phyloP scores from a whole-genome alignment of 1,284 basidiomycete genomes.

The Ganoderma meredithae region DNA sequence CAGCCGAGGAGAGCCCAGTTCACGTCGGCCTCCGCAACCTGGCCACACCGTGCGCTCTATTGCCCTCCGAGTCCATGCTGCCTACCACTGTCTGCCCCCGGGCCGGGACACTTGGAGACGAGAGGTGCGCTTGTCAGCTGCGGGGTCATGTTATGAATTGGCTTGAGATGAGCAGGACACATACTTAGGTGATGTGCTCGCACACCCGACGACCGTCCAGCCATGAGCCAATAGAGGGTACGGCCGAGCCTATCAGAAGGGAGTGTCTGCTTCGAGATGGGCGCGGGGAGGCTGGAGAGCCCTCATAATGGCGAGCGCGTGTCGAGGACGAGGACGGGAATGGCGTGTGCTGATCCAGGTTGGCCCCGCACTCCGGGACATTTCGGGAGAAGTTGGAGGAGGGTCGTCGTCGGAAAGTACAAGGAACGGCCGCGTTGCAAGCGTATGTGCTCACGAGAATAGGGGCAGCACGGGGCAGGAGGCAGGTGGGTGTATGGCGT shows the following conservation, averaged over 20 bases:
- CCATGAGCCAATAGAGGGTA: conserved; percentile 24
- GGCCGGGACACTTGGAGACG: neutral
- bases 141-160: neutral
- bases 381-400: conserved; percentile 25
- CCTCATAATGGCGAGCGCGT: conserved; percentile 11
- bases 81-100: neutral
- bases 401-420: conserved; percentile 6
- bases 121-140: neutral
- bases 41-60: neutral
- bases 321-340: conserved; percentile 11
- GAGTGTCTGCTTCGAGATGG: conserved; percentile 11
- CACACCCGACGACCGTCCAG: conserved; percentile 30
- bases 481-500: conserved; percentile 4
- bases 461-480: neutral
- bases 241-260: conserved; percentile 21
- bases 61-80: neutral
- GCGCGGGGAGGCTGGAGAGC: conserved; percentile 21
- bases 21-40: neutral
- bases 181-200: conserved; percentile 25
- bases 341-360: conserved; percentile 24
- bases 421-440: conserved; percentile 17
- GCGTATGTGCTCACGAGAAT: neutral
- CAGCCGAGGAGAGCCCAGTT: neutral
- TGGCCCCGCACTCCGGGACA: conserved; percentile 15
- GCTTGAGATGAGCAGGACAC: conserved; percentile 18